Evolutionary conservation across 441 rosid genomes (phyloP).

Genomic region (Adansonia madagascariensis): DNA sequence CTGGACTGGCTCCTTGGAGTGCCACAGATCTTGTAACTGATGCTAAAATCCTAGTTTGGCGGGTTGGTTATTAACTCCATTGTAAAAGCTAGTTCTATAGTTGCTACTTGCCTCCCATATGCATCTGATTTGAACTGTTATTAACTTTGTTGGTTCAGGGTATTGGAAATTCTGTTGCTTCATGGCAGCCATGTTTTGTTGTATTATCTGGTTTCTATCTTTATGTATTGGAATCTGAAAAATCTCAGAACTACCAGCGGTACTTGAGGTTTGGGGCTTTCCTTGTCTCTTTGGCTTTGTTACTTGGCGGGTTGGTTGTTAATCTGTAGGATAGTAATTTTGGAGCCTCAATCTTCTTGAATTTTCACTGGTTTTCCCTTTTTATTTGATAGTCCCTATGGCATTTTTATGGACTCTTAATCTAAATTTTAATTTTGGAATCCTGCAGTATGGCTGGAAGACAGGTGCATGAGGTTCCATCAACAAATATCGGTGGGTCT

Average conservation of each 20-base stretch:
- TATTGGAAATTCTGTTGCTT: constrained; percentile 90
- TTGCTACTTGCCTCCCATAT: constrained; percentile 30
- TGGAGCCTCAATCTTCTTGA: background rate
- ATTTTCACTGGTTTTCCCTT: constrained; percentile 12
- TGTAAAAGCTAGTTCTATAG: constrained; percentile 31
- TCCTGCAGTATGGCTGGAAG: constrained; percentile 92
- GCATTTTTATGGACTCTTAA: constrained; percentile 24
- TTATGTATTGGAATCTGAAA: constrained; percentile 83
- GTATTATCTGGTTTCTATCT: constrained; percentile 86
- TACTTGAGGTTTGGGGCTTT: constrained; percentile 72
- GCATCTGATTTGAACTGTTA: constrained; percentile 26
- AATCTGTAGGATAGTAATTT: constrained; percentile 14
- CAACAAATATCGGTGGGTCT: constrained; percentile 87
- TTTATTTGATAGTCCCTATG: constrained; percentile 17
- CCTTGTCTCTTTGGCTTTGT: constrained; percentile 21
- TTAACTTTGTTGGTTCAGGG: constrained; percentile 62
- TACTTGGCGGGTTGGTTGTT: constrained; percentile 1
- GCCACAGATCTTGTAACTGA: constrained; percentile 72
- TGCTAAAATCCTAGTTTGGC: constrained; percentile 96
- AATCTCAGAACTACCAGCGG: constrained; percentile 80
- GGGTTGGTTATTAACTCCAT: constrained; percentile 50
- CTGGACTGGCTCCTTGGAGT: constrained; percentile 67
- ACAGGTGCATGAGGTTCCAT: constrained; percentile 88
- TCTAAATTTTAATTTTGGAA: constrained; percentile 33
- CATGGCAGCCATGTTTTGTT: constrained; percentile 95